Base-by-base conservation (phyloP, 2,329 filamentous ascomycete genomes). In the Phaeophleospora eucalypticola region DNA sequence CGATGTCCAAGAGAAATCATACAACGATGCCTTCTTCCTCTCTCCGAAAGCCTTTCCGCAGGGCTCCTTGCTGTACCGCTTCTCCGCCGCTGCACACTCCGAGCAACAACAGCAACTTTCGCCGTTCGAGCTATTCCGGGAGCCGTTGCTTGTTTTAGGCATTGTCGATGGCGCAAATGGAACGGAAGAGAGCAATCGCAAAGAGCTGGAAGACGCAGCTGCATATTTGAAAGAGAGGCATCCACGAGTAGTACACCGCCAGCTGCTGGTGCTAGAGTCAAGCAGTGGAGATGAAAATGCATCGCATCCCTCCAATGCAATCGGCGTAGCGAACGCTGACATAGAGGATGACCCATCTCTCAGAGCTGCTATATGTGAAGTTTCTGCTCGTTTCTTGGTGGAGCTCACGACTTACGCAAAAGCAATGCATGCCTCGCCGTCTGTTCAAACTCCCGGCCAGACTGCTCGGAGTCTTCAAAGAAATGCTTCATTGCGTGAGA, bases 121-220 rank as follows among this genome's bases (percentile, higher is more conserved):
- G 32, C 90, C 93, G 1, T 96, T 96, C 72, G 93, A 98, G 66
- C 75, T 91, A 36, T 95, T 88, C 66, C 81, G 90, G 58, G 88
- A 95, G 65, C 86, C 89, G 7, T 75, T 96, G 44, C 81, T 86
- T 42, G 77, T 97, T 19, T 79, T 98, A 52, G 91, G 88, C 2
- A 76, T 97, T 48, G 87, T 88, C 14, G 91, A 97, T 68, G 89
- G 87, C 60, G 81, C 83, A 53, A 73, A 82, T 27, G 40, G 37
- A 4, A 71, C 79, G 20, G 71, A 76, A 3, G 65, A 86, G 29
- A 75, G 82, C 35, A 41, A 43, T 20, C n/a, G 49, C 39, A 41
- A 59, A 59, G 46, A 68, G 60, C 43, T 67, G 10, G 54, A 51
- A 33, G 43, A 47, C 4, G 64, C 63, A 7, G 44, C 58, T 15